These are phyloP conservation scores for Amanita molliuscula DNA, from an alignment of 768 basidiomycete species.

Conservation along the genomic window DNA sequence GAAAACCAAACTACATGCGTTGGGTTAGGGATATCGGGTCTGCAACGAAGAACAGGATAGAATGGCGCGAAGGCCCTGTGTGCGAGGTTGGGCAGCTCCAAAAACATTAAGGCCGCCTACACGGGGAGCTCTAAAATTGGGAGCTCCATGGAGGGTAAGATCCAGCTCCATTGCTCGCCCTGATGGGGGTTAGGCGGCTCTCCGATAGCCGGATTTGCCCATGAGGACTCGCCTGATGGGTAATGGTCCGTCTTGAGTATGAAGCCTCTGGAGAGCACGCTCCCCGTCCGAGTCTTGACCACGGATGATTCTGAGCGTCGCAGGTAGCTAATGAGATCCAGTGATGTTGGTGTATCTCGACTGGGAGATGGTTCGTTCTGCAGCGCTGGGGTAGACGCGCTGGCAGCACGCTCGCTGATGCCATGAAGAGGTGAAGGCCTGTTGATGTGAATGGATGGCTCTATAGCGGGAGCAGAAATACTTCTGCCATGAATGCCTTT, in stretches of 20 bases:
- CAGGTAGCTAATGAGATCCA: conserved; percentile 55
- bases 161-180: conserved; percentile 87
- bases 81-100: conserved; percentile 91
- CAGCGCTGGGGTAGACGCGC: conserved; percentile 2
- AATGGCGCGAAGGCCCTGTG: conserved; percentile 84
- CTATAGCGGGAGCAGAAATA: conserved; percentile 1
- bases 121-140: conserved; percentile 84
- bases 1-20: conserved; percentile 92
- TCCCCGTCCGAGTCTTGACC: conserved; percentile 76
- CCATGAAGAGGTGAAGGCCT: neutral
- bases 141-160: conserved; percentile 87
- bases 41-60: conserved; percentile 75
- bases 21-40: conserved; percentile 51
- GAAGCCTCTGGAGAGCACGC: conserved; percentile 79
- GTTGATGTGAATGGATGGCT: neutral
- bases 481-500: neutral
- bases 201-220: neutral
- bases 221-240: conserved; percentile 46
- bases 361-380: conserved; percentile 8
- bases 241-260: conserved; percentile 93
- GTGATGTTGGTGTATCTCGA: conserved; percentile 18
- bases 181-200: conserved; percentile 17
- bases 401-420: conserved; percentile 1
- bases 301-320: conserved; percentile 61
- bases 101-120: conserved; percentile 81